Percentiles rank a stretch among this genome's conserved stretches.
Conservation (phyloP, 345 rosid genomes). For the Physaria fendleri region DNA sequence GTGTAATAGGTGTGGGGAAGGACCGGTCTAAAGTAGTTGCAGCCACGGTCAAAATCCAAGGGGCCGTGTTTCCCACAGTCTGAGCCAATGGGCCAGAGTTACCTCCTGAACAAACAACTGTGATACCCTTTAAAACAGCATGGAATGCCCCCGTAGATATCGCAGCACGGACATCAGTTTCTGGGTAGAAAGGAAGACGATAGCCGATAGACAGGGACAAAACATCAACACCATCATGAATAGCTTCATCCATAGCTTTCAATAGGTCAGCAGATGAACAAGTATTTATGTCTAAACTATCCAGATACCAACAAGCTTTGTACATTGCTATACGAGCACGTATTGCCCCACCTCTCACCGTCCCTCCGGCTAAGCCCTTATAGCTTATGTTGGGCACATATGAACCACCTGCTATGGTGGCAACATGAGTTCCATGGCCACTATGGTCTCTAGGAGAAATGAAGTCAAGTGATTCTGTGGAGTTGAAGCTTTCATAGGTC, state of each 20-base stretch:
- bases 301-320: conserved; percentile 47
- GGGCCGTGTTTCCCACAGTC: conserved; percentile 41
- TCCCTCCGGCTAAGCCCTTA: conserved; percentile 43
- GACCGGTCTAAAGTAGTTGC: conserved; percentile 49
- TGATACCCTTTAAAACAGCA: conserved; percentile 38
- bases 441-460: conserved; percentile 43
- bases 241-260: conserved; percentile 51
- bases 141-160: conserved; percentile 41
- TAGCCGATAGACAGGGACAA: conserved; percentile 39
- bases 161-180: conserved; percentile 30
- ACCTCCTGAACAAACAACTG: conserved; percentile 35
- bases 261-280: conserved; percentile 39
- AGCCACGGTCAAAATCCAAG: conserved; percentile 47
- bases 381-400: conserved; percentile 34
- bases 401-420: conserved; percentile 43
- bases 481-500: conserved; percentile 22
- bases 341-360: conserved; percentile 36
- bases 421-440: conserved; percentile 54
- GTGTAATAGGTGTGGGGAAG: conserved; percentile 32
- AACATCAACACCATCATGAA: conserved; percentile 49
- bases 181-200: conserved; percentile 17
- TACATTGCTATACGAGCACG: conserved; percentile 45
- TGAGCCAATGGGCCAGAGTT: conserved; percentile 36
- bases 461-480: conserved; percentile 29
- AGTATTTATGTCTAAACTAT: not conserved